A percentile compares a stretch with the other conserved stretches of the same genome.
These are phyloP conservation scores for Fusarium domesticum DNA, from an alignment of 2,329 filamentous ascomycete species.

Conservation along the genomic window DNA sequence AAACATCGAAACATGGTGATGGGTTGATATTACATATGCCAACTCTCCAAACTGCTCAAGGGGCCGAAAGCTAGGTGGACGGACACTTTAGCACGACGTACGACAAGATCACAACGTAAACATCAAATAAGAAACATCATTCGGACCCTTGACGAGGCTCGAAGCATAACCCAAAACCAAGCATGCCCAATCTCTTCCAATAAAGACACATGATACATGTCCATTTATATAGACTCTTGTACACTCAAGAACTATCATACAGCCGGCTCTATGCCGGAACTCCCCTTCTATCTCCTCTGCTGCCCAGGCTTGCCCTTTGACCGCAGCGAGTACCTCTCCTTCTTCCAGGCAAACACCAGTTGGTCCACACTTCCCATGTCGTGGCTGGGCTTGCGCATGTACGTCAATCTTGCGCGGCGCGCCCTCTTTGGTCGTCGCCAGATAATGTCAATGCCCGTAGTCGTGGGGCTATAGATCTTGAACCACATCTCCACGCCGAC, in stretches of 20 bases:
- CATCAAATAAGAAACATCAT: too few species aligned
- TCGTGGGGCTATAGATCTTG: conserved; percentile 88
- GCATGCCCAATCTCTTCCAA: too few species aligned
- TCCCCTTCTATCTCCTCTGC: conserved; percentile 19
- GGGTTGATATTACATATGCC: too few species aligned
- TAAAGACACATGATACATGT: conserved; percentile 13
- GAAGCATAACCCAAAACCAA: too few species aligned
- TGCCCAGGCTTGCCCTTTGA: conserved; percentile 32
- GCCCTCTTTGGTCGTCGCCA: conserved; percentile 81
- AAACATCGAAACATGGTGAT: too few species aligned
- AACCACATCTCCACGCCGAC: conserved; percentile 96
- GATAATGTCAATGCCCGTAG: conserved; percentile 89
- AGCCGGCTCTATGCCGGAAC: conserved; percentile 4
- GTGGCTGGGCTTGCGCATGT: conserved; percentile 84
- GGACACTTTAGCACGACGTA: too few species aligned
- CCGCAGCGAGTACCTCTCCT: conserved; percentile 42
- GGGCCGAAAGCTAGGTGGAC: too few species aligned
- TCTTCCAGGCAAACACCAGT: conserved; percentile 59
- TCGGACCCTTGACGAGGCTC: too few species aligned
- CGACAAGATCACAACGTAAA: too few species aligned
- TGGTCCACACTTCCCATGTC: conserved; percentile 84
- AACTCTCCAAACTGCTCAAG: too few species aligned
- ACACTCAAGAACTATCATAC: conserved; percentile 32
- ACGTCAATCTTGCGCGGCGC: conserved; percentile 82
- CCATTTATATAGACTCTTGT: conserved; percentile 23